Base-by-base conservation (phyloP, 257 asterid species). In the Solanum clarkiae region DNA sequence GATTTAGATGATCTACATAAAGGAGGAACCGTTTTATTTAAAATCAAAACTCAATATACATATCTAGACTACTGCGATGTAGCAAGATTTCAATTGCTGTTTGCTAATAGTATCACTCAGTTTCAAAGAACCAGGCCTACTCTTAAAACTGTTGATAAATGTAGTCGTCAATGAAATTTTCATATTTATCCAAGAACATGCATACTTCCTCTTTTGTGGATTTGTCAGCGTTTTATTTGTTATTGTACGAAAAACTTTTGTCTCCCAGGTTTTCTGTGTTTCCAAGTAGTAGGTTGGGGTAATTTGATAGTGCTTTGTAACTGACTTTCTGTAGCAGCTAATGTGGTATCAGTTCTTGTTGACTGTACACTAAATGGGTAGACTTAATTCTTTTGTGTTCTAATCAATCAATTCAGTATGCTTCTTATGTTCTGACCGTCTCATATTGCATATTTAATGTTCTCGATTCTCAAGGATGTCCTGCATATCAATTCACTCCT, bases 401-500 rank as follows among this genome's bases (percentile, higher is more conserved):
- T 77, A 24, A 77, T 49, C 15, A 9, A 51, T 49, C 24, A 16
- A 77, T 77, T 51, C 44, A n/a, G 62, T 77, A 51, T 77, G 63
- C 45, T n/a, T 77, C 62, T 75, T 89, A 74, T 65, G 85, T 66
- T 75, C 62, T 86, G 70, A 44, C 29, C 16, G 4, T 24, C 42
- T 26, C 16, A 74, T 77, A 24, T 9, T 44, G 80, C 60, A 70
- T 24, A n/a, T 70, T 69, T 22, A 20, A 32, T 68, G 18, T 32
- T 72, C 22, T 2, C n/a, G 20, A 17, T 75, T 77, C 82, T 77
- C 45, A 15, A 24, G 62, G 60, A 16, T 75, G 22, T 5, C 82
- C 82, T 49, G 81, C 56, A 49, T 75, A 26, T 49, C 51, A 75
- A 40, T 26, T 87, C 85, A 86, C 86, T 80, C 84, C 75, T 57